A percentile compares a stretch with the other conserved stretches of the same genome.
Evolutionary conservation across 2,329 filamentous ascomycete genomes (phyloP).

Genomic region (Emmonsiellopsis sp.): DNA sequence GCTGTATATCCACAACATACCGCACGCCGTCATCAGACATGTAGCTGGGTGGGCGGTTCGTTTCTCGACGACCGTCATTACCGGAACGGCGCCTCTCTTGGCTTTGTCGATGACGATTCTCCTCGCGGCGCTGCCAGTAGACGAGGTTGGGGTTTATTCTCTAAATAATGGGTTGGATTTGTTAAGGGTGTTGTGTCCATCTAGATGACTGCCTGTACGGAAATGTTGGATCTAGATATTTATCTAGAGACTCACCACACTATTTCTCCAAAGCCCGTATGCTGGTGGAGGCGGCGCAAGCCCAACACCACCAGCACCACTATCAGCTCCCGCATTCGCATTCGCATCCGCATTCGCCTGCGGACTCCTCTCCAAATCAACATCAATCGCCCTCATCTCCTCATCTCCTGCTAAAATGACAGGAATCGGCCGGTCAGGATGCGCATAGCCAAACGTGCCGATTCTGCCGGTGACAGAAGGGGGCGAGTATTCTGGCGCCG

Average conservation of each 20-base stretch:
- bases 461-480: conserved; percentile 39
- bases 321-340: conserved; percentile 24
- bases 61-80: conserved; percentile 12
- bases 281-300: conserved; percentile 58
- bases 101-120: conserved; percentile 13
- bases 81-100: conserved; percentile 11
- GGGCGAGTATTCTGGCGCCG: conserved; percentile 25
- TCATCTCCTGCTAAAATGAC: conserved; percentile 68
- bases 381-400: conserved; percentile 41
- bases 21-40: conserved; percentile 63
- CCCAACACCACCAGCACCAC: no score
- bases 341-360: neutral
- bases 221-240: neutral
- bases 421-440: conserved; percentile 64
- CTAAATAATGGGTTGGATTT: conserved; percentile 26
- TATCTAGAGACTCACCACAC: conserved; percentile 54
- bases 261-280: conserved; percentile 76
- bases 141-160: conserved; percentile 71
- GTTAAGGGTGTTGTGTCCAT: neutral
- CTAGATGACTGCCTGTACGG: neutral
- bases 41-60: conserved; percentile 64
- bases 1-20: conserved; percentile 60
- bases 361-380: neutral
- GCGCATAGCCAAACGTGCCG: conserved; percentile 55
- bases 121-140: conserved; percentile 63